Evolutionary conservation across 306 rosid species (phyloP).

Genomic region (Cyclanthera cordifolia): DNA sequence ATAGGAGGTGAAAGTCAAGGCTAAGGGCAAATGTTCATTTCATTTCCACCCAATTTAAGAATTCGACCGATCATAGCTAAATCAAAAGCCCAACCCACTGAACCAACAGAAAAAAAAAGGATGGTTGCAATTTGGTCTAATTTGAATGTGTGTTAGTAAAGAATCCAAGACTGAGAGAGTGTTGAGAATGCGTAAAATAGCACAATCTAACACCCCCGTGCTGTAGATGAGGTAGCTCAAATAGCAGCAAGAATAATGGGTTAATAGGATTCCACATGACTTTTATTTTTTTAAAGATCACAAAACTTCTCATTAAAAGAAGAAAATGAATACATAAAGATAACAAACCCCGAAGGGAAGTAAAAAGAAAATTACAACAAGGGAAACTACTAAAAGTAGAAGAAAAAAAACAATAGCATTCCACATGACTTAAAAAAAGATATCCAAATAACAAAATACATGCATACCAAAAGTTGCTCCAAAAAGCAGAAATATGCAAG

Average conservation of each 20-base stretch:
- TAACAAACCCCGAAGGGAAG: too few relatives aligned
- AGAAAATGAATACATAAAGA: too few relatives aligned
- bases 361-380: too few relatives aligned
- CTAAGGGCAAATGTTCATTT: not conserved
- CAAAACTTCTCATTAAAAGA: too few relatives aligned
- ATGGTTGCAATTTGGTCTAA: not conserved
- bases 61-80: not conserved
- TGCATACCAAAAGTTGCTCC: constrained; percentile 82
- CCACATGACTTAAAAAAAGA: too few relatives aligned
- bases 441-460: constrained; percentile 14
- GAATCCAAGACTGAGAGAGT: constrained; percentile 1
- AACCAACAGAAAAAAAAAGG: not conserved
- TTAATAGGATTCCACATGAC: too few relatives aligned
- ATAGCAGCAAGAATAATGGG: not conserved
- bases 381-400: too few relatives aligned
- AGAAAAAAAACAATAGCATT: too few relatives aligned
- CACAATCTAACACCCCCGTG: not conserved
- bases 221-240: not conserved
- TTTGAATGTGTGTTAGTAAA: constrained; percentile 3
- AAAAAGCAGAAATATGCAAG: constrained; percentile 87
- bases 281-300: too few relatives aligned
- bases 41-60: not conserved
- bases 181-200: not conserved
- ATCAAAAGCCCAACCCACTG: not conserved
- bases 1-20: not conserved